Conservation (phyloP, 2,329 filamentous ascomycete genomes). For the Chaetomium olivaceum region DNA sequence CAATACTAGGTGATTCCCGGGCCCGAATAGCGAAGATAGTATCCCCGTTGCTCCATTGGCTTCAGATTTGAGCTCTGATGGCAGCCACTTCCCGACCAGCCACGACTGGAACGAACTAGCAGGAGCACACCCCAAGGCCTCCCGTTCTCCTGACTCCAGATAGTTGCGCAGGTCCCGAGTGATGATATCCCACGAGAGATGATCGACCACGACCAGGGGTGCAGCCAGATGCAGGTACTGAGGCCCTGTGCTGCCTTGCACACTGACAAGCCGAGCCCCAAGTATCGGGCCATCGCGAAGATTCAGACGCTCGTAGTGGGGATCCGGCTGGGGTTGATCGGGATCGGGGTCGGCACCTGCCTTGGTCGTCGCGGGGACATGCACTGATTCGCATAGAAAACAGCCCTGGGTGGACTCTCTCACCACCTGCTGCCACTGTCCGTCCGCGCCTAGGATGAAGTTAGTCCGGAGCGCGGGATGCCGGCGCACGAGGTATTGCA, state of each 20-base stretch:
- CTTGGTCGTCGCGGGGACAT: background rate
- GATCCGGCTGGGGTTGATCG: background rate
- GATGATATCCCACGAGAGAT: constrained; percentile 3
- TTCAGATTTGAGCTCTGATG: background rate
- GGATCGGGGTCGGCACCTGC: background rate
- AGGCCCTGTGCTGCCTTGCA: background rate
- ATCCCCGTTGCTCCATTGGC: constrained; percentile 3
- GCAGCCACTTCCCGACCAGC: background rate
- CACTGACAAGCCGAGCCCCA: background rate
- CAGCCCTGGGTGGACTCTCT: background rate
- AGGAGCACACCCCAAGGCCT: background rate
- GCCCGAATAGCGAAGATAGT: background rate
- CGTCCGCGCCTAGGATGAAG: constrained; percentile 1
- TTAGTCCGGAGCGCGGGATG: background rate
- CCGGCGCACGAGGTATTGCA: constrained; percentile 1
- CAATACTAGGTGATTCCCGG: background rate
- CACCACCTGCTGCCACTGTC: constrained; percentile 1
- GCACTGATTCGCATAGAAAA: constrained; percentile 3
- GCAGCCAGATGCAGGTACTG: constrained; percentile 2
- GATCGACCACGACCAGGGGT: background rate
- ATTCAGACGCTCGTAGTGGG: background rate
- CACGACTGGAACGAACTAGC: constrained; percentile 2
- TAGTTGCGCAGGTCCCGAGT: constrained; percentile 1
- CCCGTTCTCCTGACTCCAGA: constrained; percentile 1
- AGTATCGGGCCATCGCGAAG: background rate